Evolutionary conservation across 768 basidiomycete genomes (phyloP).

Genomic region (Leccinum obscurum): DNA sequence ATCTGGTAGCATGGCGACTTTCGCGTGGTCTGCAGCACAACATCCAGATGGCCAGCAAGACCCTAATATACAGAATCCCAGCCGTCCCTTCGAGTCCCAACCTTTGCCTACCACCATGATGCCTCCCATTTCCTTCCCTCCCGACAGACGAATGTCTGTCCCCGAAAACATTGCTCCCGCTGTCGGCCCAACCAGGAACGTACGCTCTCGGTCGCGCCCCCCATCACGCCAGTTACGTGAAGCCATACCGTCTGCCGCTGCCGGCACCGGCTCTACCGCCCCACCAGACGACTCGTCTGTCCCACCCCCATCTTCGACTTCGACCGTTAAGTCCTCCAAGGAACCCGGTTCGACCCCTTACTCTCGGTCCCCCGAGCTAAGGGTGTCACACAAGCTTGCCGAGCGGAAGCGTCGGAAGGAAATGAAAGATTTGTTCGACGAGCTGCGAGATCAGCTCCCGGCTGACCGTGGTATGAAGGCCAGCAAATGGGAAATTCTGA

Average conservation of each 20-base stretch:
- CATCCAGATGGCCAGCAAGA: slow-evolving; percentile 47
- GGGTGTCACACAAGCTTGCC: slow-evolving; percentile 95
- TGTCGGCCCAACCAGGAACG: slow-evolving; percentile 47
- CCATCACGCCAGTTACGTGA: slow-evolving; percentile 61
- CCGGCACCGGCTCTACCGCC: slow-evolving; percentile 38
- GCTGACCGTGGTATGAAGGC: slow-evolving; percentile 93
- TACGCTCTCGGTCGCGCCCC: slow-evolving; percentile 70
- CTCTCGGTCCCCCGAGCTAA: slow-evolving; percentile 91
- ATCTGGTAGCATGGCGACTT: slow-evolving; percentile 63
- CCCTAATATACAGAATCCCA: slow-evolving; percentile 40
- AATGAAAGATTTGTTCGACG: slow-evolving; percentile 99
- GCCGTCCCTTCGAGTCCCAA: slow-evolving; percentile 51
- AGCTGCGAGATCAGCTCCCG: slow-evolving; percentile 89
- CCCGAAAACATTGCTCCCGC: slow-evolving; percentile 55
- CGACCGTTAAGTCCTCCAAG: slow-evolving; percentile 40
- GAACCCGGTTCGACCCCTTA: slow-evolving; percentile 74
- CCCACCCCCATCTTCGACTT: slow-evolving; percentile 37
- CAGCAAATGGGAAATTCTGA: slow-evolving; percentile 99
- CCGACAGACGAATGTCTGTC: slow-evolving; percentile 78
- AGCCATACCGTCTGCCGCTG: slow-evolving; percentile 39
- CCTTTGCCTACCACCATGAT: slow-evolving; percentile 49
- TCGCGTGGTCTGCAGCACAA: slow-evolving; percentile 67
- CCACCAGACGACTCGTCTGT: slow-evolving; percentile 43
- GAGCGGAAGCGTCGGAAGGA: slow-evolving; percentile 97
- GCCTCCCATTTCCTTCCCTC: slow-evolving; percentile 56